A percentile compares a stretch with the other conserved stretches of the same genome.
Evolutionary conservation across 768 basidiomycete species (phyloP).

Genomic region (Suillus tomentosus): DNA sequence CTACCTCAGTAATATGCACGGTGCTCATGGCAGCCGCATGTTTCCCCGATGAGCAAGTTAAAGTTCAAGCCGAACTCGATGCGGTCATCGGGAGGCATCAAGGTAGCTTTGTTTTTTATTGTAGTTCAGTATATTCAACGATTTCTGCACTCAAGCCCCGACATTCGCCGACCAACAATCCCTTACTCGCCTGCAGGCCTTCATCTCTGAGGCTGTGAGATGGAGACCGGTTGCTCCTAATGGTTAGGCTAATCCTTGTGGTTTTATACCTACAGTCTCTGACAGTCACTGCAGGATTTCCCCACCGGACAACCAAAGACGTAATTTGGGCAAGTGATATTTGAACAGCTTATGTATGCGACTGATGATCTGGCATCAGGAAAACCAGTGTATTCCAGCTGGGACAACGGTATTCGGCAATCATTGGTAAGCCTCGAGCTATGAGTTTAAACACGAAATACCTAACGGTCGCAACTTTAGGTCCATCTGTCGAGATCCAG

Average conservation of each 20-base stretch:
- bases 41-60: not conserved
- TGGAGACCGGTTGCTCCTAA: constrained; percentile 1
- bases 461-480: not conserved
- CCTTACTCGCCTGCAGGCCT: not conserved
- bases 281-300: not conserved
- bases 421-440: constrained; percentile 15
- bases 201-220: constrained; percentile 2
- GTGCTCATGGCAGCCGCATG: constrained; percentile 1
- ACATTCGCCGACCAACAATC: not conserved
- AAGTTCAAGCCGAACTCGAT: not conserved
- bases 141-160: not conserved
- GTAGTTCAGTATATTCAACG: not conserved
- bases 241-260: not conserved
- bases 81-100: not conserved
- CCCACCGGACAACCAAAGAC: not conserved
- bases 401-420: constrained; percentile 21
- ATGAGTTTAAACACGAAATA: not conserved
- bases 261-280: not conserved
- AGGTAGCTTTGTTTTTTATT: not conserved
- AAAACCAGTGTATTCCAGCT: constrained; percentile 14
- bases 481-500: not conserved
- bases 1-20: not conserved
- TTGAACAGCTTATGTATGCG: not conserved
- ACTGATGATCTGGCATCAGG: constrained; percentile 17
- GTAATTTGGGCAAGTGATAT: not conserved